Evolutionary conservation across 768 basidiomycete genomes (phyloP).

Genomic region (Wakefieldia striispora): DNA sequence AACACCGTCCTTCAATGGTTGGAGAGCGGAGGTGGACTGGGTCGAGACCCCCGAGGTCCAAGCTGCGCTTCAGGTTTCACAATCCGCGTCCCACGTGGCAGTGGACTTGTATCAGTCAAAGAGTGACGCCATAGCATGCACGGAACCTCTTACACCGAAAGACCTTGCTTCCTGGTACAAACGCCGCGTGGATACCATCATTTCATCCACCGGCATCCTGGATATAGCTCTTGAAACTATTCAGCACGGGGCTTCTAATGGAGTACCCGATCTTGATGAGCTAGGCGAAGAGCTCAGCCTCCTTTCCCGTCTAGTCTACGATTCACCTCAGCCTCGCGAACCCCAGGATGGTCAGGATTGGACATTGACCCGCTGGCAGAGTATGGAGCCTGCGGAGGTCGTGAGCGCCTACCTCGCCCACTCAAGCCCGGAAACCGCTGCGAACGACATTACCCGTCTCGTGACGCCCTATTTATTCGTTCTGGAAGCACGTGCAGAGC

Average conservation of each 20-base stretch:
- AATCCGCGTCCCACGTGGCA: slow-evolving; percentile 12
- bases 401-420: slow-evolving; percentile 73
- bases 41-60: slow-evolving; percentile 49
- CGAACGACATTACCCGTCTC: slow-evolving; percentile 66
- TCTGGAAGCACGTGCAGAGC: slow-evolving; percentile 84
- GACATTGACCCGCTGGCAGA: slow-evolving; percentile 72
- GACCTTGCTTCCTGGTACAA: slow-evolving; percentile 76
- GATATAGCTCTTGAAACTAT: slow-evolving; percentile 76
- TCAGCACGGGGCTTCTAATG: slow-evolving; percentile 84
- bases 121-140: slow-evolving; percentile 3
- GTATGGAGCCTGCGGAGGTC: slow-evolving; percentile 61
- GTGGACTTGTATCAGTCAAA: slow-evolving; percentile 11
- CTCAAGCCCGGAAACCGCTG: slow-evolving; percentile 65
- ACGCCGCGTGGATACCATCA: slow-evolving; percentile 56
- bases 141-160: slow-evolving; percentile 13
- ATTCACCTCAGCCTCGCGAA: slow-evolving; percentile 49
- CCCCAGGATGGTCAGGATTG: slow-evolving; percentile 57
- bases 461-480: slow-evolving; percentile 94
- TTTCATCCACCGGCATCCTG: slow-evolving; percentile 68
- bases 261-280: slow-evolving; percentile 74
- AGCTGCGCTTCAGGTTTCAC: slow-evolving; percentile 37
- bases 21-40: slow-evolving; percentile 60
- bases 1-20: slow-evolving; percentile 30
- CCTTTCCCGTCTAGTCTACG: slow-evolving; percentile 84
- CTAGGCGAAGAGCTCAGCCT: slow-evolving; percentile 91